Evolutionary conservation across 176 grass and related monocot genomes (phyloP).

Genomic region (Rhipidocladum racemiflorum): DNA sequence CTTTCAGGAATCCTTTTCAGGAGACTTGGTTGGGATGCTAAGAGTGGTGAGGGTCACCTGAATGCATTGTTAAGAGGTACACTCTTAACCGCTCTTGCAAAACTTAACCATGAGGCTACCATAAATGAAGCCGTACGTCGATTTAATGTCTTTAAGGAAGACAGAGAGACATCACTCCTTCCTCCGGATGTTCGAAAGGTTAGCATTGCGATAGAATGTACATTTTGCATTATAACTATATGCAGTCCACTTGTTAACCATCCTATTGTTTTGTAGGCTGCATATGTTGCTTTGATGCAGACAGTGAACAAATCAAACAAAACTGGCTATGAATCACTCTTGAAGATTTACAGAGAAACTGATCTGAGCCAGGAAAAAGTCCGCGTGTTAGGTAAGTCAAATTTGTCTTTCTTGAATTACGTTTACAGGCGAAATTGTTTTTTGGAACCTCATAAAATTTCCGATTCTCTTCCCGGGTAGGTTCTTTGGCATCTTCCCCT

Average conservation of each 20-base stretch:
- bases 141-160: slow-evolving; percentile 66
- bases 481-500: slow-evolving; percentile 72
- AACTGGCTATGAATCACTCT: slow-evolving; percentile 75
- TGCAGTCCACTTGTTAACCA: slow-evolving; percentile 15
- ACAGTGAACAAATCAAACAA: slow-evolving; percentile 69
- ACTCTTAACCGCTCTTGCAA: slow-evolving; percentile 54
- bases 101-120: slow-evolving; percentile 68
- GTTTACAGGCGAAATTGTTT: slow-evolving; percentile 3
- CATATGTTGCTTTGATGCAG: slow-evolving; percentile 82
- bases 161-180: slow-evolving; percentile 70
- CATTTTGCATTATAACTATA: slow-evolving; percentile 16
- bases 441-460: neutral
- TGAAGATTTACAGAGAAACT: slow-evolving; percentile 83
- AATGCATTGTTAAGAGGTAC: slow-evolving; percentile 82
- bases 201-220: slow-evolving; percentile 8
- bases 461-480: slow-evolving; percentile 25
- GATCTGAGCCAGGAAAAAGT: slow-evolving; percentile 98
- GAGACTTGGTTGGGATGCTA: slow-evolving; percentile 84
- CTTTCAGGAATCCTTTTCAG: slow-evolving; percentile 36
- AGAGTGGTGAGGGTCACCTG: slow-evolving; percentile 61
- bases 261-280: slow-evolving; percentile 58
- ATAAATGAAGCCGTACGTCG: slow-evolving; percentile 65
- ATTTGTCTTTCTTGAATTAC: neutral
- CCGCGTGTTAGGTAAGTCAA: slow-evolving; percentile 64
- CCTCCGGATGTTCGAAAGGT: slow-evolving; percentile 86